phyloP scores from a whole-genome alignment of 2,329 filamentous ascomycete species.

The Daldinia sp. region DNA sequence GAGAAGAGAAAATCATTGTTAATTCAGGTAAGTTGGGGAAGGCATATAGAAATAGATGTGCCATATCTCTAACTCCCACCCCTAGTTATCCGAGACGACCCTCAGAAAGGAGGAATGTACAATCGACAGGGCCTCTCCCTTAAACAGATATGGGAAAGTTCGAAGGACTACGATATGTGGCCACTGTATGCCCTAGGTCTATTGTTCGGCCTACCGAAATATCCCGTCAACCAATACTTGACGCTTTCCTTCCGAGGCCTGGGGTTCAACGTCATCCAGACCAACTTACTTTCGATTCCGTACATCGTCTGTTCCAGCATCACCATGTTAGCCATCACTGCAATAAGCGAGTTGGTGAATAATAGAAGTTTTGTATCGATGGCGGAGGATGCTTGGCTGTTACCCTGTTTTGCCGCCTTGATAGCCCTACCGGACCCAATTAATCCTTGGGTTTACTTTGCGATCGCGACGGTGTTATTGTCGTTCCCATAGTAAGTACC shows the following conservation, averaged over 20 bases:
- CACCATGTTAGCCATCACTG: constrained; percentile 63
- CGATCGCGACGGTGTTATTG: constrained; percentile 61
- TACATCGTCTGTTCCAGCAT: constrained; percentile 61
- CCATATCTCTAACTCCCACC: constrained; percentile 26
- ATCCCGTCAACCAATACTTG: constrained; percentile 54
- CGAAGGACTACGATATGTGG: constrained; percentile 67
- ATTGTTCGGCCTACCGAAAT: constrained; percentile 61
- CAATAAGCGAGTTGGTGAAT: constrained; percentile 63
- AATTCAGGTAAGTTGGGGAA: constrained; percentile 57
- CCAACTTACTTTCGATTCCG: constrained; percentile 66
- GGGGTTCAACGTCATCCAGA: constrained; percentile 59
- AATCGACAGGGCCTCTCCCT: constrained; percentile 63
- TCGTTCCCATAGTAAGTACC: constrained; percentile 62
- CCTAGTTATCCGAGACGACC: constrained; percentile 65
- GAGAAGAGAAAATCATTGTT: constrained; percentile 75
- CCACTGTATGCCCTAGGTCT: constrained; percentile 50
- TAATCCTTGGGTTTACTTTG: constrained; percentile 62
- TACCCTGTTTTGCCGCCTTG: constrained; percentile 66
- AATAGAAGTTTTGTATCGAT: constrained; percentile 62
- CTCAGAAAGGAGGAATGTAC: constrained; percentile 62
- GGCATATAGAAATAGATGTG: neutral
- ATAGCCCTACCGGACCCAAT: constrained; percentile 55
- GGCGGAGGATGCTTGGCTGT: constrained; percentile 65
- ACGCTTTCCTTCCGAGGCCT: constrained; percentile 46
- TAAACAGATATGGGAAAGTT: constrained; percentile 58